Conservation (phyloP, 2,329 filamentous ascomycete genomes). For the Aureobasidium sp. region DNA sequence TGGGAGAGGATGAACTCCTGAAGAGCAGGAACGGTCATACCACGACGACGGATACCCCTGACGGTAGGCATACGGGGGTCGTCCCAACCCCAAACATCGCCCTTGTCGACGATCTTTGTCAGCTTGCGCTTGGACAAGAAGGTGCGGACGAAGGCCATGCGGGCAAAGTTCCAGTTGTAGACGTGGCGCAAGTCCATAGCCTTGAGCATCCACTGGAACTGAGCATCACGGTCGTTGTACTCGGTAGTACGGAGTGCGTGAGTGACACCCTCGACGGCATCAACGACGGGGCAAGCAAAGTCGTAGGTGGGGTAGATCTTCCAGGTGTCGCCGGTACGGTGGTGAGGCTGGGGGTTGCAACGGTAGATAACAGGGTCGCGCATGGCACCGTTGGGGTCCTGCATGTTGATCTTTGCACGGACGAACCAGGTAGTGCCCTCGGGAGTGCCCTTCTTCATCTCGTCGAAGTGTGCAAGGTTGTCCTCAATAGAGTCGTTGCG, state of each 20-base stretch:
- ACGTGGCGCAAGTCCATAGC: constrained; percentile 64
- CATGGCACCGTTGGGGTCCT: constrained; percentile 88
- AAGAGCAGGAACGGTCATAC: constrained; percentile 66
- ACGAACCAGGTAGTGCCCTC: constrained; percentile 79
- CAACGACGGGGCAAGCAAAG: constrained; percentile 70
- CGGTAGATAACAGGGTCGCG: constrained; percentile 96
- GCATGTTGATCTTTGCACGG: constrained; percentile 79
- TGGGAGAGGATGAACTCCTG: constrained; percentile 75
- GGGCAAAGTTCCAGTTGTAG: constrained; percentile 72
- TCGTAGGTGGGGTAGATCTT: constrained; percentile 81
- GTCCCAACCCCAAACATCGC: constrained; percentile 70
- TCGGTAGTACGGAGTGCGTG: constrained; percentile 73
- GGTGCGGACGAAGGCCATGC: constrained; percentile 72
- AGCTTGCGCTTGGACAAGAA: constrained; percentile 77
- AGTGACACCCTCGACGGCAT: constrained; percentile 68
- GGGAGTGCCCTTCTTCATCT: constrained; percentile 76
- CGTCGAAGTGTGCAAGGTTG: constrained; percentile 72
- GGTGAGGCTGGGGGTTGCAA: constrained; percentile 64
- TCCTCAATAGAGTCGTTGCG: constrained; percentile 71
- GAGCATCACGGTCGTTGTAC: constrained; percentile 74
- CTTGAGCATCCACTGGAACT: constrained; percentile 74
- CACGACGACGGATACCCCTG: constrained; percentile 68
- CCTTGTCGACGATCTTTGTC: constrained; percentile 66
- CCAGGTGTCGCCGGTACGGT: constrained; percentile 67
- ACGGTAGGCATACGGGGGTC: constrained; percentile 86